Base-by-base conservation (phyloP, 2,329 filamentous ascomycete species). In the Diaporthe batatas region DNA sequence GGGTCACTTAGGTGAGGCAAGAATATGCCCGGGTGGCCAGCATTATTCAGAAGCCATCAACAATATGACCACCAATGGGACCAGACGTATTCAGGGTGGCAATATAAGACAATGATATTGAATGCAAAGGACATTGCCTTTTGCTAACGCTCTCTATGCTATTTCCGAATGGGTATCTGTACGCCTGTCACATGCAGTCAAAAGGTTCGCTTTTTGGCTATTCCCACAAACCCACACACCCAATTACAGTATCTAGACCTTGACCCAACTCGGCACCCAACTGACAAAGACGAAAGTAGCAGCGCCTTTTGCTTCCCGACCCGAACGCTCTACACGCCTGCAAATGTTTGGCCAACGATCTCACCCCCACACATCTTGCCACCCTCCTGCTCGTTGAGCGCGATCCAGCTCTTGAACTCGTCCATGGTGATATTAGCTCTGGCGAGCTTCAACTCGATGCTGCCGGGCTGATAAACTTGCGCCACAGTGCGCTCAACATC, bases 321-420 rank as follows among this genome's bases (percentile, higher is more conserved):
- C 16, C 44, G 6, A 36, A 44, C 6, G 10, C 36, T 54, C 29
- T 72, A 80, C 6, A 80, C 74, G 11, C 77, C 79, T 18, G 77
- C 77, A 75, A 78, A 80, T 44, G 79, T 80, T 73, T 51, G 76
- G 4, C 77, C 78, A n/a, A 80, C 77, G 44, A 77, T 58, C 3
- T 79, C 77, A 0, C 67, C 72, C 5, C 79, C 79, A 36, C 79
- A 80, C 10, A 80, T 76, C 4, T 77, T 77, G 49, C 74, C 75
- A 74, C 74, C 78, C 73, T 80, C 77, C 57, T 73, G 69, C 74
- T 79, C 79, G 21, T 59, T 76, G 65, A 80, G 34, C 18, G 72
- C 62, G 18, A 75, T 75, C 77, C 79, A 81, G 53, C 74, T 23
- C 70, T 76, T 76, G 68, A 81, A 70, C 71, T 81, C 79, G 25